Percentiles rank a stretch among this genome's conserved stretches.
Evolutionary conservation across 441 rosid genomes (phyloP).

Genomic region (Dalechampia spathulata): DNA sequence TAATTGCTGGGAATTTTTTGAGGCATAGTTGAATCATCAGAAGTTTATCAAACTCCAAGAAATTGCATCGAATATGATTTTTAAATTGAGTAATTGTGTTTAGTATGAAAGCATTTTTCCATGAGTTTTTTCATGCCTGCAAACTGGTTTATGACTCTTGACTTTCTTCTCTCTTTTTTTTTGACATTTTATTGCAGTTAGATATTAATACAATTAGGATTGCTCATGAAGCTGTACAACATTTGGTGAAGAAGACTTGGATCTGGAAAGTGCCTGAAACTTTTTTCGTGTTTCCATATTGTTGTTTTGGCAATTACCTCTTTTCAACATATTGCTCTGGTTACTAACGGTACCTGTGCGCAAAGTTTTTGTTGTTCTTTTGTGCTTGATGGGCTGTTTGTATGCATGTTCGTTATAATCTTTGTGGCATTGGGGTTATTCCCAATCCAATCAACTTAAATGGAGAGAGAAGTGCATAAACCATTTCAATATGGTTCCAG

Average conservation of each 20-base stretch:
- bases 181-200: constrained; percentile 1
- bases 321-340: constrained; percentile 10
- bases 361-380: background rate
- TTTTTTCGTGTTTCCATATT: background rate
- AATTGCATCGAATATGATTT: too few species aligned
- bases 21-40: background rate
- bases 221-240: background rate
- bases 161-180: too few species aligned
- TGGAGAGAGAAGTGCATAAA: constrained; percentile 31
- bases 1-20: background rate
- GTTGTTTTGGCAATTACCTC: background rate
- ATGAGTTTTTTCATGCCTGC: background rate
- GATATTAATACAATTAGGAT: background rate
- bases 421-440: constrained; percentile 11
- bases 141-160: too few species aligned
- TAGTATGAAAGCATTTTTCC: background rate
- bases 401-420: constrained; percentile 4
- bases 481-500: constrained; percentile 32
- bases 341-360: constrained; percentile 7
- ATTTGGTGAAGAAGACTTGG: constrained; percentile 9
- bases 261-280: constrained; percentile 4
- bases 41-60: background rate
- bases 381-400: constrained; percentile 5
- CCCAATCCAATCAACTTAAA: constrained; percentile 11
- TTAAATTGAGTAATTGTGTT: too few species aligned